Evolutionary conservation across 2,329 filamentous ascomycete species (phyloP), one percentile per base, ranked within the genome.

Genomic region (Ophioceras dolichostomum): DNA sequence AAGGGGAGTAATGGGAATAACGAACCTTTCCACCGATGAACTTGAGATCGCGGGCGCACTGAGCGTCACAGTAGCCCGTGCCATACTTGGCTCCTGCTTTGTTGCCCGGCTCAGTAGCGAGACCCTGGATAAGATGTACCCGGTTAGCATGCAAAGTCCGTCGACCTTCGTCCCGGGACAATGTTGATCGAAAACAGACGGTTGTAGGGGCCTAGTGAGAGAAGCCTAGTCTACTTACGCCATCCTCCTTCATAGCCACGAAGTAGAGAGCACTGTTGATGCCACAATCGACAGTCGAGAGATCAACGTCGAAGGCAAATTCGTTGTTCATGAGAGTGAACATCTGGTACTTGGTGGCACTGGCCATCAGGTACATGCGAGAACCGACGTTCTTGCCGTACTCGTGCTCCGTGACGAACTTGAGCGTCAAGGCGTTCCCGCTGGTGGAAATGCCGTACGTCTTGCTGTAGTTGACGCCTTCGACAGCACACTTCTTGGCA

Each of bases 211-310:
- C n/a, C n/a, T n/a, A n/a, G n/a, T n/a, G n/a, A n/a, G n/a, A n/a
- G 14, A 13, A n/a, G n/a, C 9, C 10, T 13, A 4, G 5, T 21
- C 14, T n/a, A 27, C 34, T 36, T 36, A 36, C 70, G 45, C 68
- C 69, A 40, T 71, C 65, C 24, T 60, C 55, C 16, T 70, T 63
- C 71, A 75, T 75, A 42, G 65, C 57, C 13, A 68, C 61, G 34
- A 73, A 66, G 57, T 79, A 79, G 27, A 81, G 55, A 20, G 76
- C 76, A 37, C 73, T 74, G 56, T 83, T 81, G 43, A 82, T 55
- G 37, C 79, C 78, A 47, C 79, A 83, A 24, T 49, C 32, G 18
- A 37, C 19, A 5, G 35, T 67, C 20, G 73, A 78, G 21, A 79
- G 65, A 49, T 82, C 76, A 13, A 80, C 74, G 39, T 79, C 75